Evolutionary conservation across 2,329 filamentous ascomycete species (phyloP), one percentile per base, ranked within the genome.

Genomic region (Calonectria crousiana): DNA sequence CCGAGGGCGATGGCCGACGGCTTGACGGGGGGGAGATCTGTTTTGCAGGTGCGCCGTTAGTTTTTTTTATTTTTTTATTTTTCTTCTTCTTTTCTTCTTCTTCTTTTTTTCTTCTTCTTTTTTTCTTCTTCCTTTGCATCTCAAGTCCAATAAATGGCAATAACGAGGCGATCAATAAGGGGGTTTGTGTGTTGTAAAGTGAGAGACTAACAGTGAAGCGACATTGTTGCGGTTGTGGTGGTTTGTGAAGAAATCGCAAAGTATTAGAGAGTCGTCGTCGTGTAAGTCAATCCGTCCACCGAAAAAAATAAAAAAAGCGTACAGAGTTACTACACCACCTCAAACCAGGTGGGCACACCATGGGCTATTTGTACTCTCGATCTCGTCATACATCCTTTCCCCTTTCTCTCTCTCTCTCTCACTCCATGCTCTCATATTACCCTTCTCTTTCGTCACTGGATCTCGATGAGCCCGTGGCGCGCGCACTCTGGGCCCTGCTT

Each of bases 1-100:
- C 97, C 97, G 83, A 98, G 92, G 83, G 96, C 97, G 84, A 99
- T 98, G 83, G 97, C 96, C 84, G 96, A 98, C 81, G 97, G 97
- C 93, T 98, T 98, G 84, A 99, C 97, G 80, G 96, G 85, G 78
- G 90, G 90, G 41, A 92, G 88, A 83, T 92, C 90, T 91, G 73
- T 10, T 41, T 23, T 34, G 30, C 30, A 67, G 44, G 41, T 10
- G n/a, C 67, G 36, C 62, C 6, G 58, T 74, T 58, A 69, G 64
- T 16, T 44, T 28, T 53, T 53, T 56, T 36, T 34, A 3, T 8
- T 34, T n/a, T n/a, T n/a, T n/a, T n/a, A n/a, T 6, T 26, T 18
- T 23, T 18, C 9, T 36, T 36, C 5, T 13, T 36, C 10, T 11
- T 36, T 11, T 36, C n/a, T n/a, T n/a, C n/a, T n/a, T n/a, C n/a